Percentiles rank a stretch among this genome's conserved stretches.
phyloP scores from a whole-genome alignment of 2,329 filamentous ascomycete species.

The Cladobotryum mycophilum region DNA sequence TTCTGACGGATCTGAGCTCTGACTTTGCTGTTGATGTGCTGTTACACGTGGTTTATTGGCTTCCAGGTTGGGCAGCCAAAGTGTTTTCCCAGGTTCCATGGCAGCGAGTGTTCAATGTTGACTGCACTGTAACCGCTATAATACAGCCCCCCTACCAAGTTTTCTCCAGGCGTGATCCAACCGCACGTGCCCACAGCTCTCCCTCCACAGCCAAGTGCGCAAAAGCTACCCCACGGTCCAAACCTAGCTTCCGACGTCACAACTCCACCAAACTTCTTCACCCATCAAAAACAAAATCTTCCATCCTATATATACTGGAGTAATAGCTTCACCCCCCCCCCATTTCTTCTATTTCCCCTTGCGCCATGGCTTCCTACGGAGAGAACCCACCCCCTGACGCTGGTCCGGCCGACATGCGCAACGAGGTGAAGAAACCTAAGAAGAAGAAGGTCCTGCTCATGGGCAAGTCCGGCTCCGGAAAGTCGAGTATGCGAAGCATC shows the following conservation, averaged over 20 bases:
- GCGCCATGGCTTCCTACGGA: conserved; percentile 28
- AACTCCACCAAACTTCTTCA: background rate
- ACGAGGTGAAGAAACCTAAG: conserved; percentile 61
- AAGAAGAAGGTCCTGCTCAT: conserved; percentile 84
- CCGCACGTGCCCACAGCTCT: background rate
- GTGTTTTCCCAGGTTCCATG: no score
- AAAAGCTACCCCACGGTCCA: background rate
- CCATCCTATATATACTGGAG: no score
- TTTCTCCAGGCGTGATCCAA: background rate
- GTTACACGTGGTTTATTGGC: no score
- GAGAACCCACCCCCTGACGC: conserved; percentile 25
- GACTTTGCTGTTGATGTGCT: no score
- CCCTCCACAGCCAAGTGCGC: background rate
- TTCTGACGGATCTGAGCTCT: no score
- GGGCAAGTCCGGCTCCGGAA: conserved; percentile 96
- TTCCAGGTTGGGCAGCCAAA: no score
- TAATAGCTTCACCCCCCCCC: no score
- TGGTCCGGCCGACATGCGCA: conserved; percentile 32
- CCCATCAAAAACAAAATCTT: background rate
- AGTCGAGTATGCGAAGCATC: conserved; percentile 97
- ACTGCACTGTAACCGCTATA: background rate
- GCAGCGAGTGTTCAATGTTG: no score
- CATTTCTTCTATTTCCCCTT: no score
- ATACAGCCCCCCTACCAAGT: background rate
- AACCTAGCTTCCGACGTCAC: background rate